Base-by-base conservation (phyloP, 2,329 filamentous ascomycete species). In the Claviceps pusilla region DNA sequence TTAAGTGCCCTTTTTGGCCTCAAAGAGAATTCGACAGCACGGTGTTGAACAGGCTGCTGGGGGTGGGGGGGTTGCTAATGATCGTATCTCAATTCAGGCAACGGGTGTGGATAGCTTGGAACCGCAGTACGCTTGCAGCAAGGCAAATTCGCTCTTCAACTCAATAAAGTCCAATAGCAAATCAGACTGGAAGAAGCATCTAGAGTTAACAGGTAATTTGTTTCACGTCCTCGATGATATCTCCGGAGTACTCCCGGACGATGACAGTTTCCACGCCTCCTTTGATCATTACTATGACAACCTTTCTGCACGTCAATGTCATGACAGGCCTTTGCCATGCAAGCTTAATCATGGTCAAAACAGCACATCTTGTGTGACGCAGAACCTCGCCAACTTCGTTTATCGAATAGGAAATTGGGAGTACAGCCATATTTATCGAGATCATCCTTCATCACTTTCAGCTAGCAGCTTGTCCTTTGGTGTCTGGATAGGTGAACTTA, bases 211-310 rank as follows among this genome's bases (percentile, higher is more conserved):
- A 0, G 63, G 67, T 2, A 59, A 68, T 0, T 70, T 93, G 0
- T 87, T 79, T 63, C 62, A 66, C 6, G 67, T 66, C 0, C 76
- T 93, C 0, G 87, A 93, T 62, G 65, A 70, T 46, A 76, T 91
- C 48, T 87, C 84, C 0, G 84, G 84, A 35, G 77, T 93, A 1
- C 64, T 75, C 0, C 57, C 72, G 0, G 67, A 67, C 39, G 76
- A 82, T 56, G 63, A 64, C 0, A 83, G 74, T 3, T 93, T 87
- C 72, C 86, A 91, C 63, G 74, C 69, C 45, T 83, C 77, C 53
- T 83, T 86, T 61, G 88, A 93, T 63, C 87, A 89, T 67, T 93
- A 93, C 70, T 93, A 83, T 62, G 88, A 93, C 65, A 93, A 89
- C 62, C 76, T 93, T 1, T 89, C 86, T 0, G 83, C 87, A 0